Percentiles rank a stretch among this genome's conserved stretches.
Evolutionary conservation across 129 eudicot genomes (phyloP).

Genomic region (Pulicaria dysenterica): DNA sequence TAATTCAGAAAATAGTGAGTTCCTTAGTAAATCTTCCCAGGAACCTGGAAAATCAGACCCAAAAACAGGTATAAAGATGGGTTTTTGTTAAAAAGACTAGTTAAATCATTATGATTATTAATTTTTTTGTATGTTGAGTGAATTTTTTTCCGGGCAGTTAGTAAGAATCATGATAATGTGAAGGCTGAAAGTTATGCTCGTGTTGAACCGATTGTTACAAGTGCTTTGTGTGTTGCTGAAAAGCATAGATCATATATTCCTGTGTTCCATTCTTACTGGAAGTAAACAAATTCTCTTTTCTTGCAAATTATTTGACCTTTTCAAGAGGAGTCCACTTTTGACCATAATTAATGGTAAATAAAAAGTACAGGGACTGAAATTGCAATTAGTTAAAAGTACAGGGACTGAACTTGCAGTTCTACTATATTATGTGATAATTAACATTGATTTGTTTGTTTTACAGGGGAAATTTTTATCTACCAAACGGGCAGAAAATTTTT

Average conservation of each 20-base stretch:
- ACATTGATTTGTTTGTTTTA: conserved; percentile 18
- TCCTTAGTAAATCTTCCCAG: too few relatives aligned
- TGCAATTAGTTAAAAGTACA: background rate
- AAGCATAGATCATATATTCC: conserved; percentile 35
- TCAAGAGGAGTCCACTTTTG: background rate
- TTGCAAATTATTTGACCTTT: background rate
- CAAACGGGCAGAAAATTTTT: conserved; percentile 20
- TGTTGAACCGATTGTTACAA: background rate
- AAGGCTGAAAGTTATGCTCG: conserved; percentile 27
- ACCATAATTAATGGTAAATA: background rate
- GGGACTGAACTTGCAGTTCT: background rate
- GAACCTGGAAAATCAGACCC: too few relatives aligned
- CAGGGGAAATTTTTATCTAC: conserved; percentile 63
- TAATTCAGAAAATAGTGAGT: too few relatives aligned
- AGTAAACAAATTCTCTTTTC: conserved; percentile 41
- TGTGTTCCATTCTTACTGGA: conserved; percentile 52
- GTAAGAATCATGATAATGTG: conserved; percentile 12
- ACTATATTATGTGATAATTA: background rate
- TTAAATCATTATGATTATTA: conserved; percentile 10
- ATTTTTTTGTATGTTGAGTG: conserved; percentile 8
- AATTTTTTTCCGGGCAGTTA: conserved; percentile 23
- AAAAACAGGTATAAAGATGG: too few relatives aligned
- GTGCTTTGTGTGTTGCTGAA: conserved; percentile 23
- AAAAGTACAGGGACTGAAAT: too few relatives aligned
- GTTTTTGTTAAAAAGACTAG: background rate